Evolutionary conservation across 495 filamentous ascomycete genomes (phyloP).

Genomic region (Podospora appendiculata): DNA sequence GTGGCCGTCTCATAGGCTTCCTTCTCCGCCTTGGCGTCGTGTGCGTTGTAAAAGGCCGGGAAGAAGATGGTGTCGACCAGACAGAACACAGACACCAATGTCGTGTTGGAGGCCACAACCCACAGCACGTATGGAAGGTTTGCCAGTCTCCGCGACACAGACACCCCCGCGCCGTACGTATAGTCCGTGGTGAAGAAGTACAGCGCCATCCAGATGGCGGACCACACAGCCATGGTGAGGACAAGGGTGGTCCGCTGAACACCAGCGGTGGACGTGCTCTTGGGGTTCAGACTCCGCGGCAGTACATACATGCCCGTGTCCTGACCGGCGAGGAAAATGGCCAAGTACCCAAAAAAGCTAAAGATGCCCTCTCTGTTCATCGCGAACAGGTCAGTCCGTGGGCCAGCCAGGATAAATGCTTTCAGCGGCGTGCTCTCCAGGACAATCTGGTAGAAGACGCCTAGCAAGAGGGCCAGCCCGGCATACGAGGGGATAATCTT

Average conservation of each 20-base stretch:
- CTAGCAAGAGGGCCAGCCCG: slow-evolving; percentile 57
- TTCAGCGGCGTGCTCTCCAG: slow-evolving; percentile 75
- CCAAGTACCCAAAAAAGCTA: slow-evolving; percentile 87
- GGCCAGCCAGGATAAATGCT: slow-evolving; percentile 75
- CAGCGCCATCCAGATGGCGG: slow-evolving; percentile 55
- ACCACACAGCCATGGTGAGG: slow-evolving; percentile 50
- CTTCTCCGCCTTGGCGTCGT: slow-evolving; percentile 41
- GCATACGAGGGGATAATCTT: slow-evolving; percentile 63
- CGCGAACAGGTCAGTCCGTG: slow-evolving; percentile 66
- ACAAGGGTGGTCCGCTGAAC: slow-evolving; percentile 47
- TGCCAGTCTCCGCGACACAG: slow-evolving; percentile 80
- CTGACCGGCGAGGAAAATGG: slow-evolving; percentile 90
- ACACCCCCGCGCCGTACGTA: slow-evolving; percentile 59
- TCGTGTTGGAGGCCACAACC: slow-evolving; percentile 80
- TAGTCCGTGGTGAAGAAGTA: slow-evolving; percentile 61
- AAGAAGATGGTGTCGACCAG: slow-evolving; percentile 70
- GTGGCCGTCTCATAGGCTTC: slow-evolving; percentile 58
- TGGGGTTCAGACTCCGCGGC: slow-evolving; percentile 44
- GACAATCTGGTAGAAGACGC: slow-evolving; percentile 58
- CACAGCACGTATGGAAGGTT: slow-evolving; percentile 93
- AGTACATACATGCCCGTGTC: slow-evolving; percentile 72
- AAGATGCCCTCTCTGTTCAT: slow-evolving; percentile 92
- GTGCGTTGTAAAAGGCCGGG: slow-evolving; percentile 55
- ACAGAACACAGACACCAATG: slow-evolving; percentile 70
- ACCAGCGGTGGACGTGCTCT: slow-evolving; percentile 22